Evolutionary conservation across 169 alveolate species (phyloP), one percentile per base, ranked within the genome.

Genomic region (Eimeria praecox): DNA sequence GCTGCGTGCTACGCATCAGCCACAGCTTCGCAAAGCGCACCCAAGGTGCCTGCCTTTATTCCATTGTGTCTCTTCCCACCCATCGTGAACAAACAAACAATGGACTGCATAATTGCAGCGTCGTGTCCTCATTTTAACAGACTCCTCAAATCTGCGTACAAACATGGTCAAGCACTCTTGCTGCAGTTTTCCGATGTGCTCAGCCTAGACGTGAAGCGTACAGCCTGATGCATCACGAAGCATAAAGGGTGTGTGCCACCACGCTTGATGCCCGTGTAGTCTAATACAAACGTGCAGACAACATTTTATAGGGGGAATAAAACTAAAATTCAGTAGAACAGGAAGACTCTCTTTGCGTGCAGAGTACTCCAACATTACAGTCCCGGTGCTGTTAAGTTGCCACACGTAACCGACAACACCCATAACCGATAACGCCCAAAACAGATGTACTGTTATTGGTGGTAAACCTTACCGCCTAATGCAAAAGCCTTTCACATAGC

Each of bases 151-250:
- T n/a, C n/a, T n/a, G n/a, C n/a, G n/a, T n/a, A n/a, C n/a, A n/a
- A n/a, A n/a, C n/a, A n/a, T n/a, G n/a, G n/a, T n/a, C n/a, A n/a
- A n/a, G n/a, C n/a, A n/a, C n/a, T n/a, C n/a, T n/a, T n/a, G n/a
- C n/a, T n/a, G n/a, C n/a, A n/a, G n/a, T n/a, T 2, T 64, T 27
- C 20, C 42, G 12, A 30, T 64, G 22, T 9, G 20, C 44, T 16
- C 77, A 64, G 16, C 9, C 22, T 64, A 30, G 8, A 66, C 6
- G 44, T 4, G 46, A n/a, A 33, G 42, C 78, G 78, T 33, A 66
- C 78, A 66, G 78, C 78, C 78, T 66, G 78, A 66, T 30, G 78
- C 78, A 66, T 30, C 77, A 30, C 44, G 77, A 30, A 33, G 4
- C 46, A 33, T 30, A 33, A 1, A 66, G 44, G 78, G 24, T 27